phyloP scores from a whole-genome alignment of 2,329 filamentous ascomycete species.

The Thermothelomyces thermophilus region DNA sequence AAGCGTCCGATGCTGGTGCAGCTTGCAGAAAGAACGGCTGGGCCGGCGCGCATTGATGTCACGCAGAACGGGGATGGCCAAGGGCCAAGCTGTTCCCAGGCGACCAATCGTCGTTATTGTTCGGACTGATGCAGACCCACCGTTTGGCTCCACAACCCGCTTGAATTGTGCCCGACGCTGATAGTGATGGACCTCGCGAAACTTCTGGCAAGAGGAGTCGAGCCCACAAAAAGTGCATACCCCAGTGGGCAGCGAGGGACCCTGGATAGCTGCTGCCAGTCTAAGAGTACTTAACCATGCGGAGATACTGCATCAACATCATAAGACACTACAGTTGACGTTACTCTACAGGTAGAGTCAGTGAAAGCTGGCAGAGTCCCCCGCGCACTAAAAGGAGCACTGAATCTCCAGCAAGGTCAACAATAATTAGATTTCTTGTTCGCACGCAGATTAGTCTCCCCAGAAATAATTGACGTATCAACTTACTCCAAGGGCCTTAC shows the following conservation, averaged over 20 bases:
- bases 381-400: too few relatives aligned
- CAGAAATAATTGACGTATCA: too few relatives aligned
- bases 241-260: neutral
- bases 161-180: neutral
- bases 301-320: too few relatives aligned
- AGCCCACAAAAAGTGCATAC: neutral
- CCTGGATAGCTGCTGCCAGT: too few relatives aligned
- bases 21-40: slow-evolving; percentile 13
- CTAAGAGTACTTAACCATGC: too few relatives aligned
- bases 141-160: neutral
- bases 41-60: slow-evolving; percentile 25
- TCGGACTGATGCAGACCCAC: slow-evolving; percentile 9
- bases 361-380: too few relatives aligned
- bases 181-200: neutral
- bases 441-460: too few relatives aligned
- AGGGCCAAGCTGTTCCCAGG: slow-evolving; percentile 3
- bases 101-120: slow-evolving; percentile 5
- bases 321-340: too few relatives aligned
- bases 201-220: neutral
- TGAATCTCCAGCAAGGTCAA: neutral
- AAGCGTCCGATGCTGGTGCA: slow-evolving; percentile 6
- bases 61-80: slow-evolving; percentile 21
- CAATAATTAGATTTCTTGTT: neutral
- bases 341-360: too few relatives aligned
- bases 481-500: too few relatives aligned